A percentile compares a stretch with the other conserved stretches of the same genome.
These are phyloP conservation scores for Phytophthora niederhauseri DNA, from an alignment of 352 stramenopile species.

Conservation along the genomic window DNA sequence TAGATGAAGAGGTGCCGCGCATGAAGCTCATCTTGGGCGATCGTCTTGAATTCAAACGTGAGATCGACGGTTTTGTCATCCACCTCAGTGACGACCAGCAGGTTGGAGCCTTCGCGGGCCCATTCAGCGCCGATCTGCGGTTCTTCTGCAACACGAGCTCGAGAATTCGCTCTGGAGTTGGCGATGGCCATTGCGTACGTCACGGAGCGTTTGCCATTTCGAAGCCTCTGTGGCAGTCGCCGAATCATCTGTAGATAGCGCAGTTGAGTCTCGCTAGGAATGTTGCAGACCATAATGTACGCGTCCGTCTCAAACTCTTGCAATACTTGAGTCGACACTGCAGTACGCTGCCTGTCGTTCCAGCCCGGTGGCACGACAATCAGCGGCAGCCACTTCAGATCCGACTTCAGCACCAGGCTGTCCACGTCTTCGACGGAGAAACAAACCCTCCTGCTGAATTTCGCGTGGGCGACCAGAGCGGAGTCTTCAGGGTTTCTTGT, in stretches of 20 bases:
- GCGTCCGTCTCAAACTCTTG: constrained; percentile 2
- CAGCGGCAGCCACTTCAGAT: not conserved
- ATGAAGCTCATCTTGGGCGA: not conserved
- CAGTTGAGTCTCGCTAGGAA: not conserved
- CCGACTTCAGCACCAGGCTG: not conserved
- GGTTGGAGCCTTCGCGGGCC: constrained; percentile 26
- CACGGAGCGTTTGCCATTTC: constrained; percentile 10
- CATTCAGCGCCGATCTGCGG: constrained; percentile 18
- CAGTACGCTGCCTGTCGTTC: not conserved
- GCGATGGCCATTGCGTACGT: constrained; percentile 28
- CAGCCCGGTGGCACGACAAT: not conserved
- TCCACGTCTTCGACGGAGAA: not conserved
- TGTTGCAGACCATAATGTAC: constrained; percentile 3
- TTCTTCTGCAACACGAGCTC: constrained; percentile 20
- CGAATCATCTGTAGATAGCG: not conserved
- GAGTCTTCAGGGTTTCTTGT: not conserved
- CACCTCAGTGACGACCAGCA: not conserved
- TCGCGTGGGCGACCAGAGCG: not conserved
- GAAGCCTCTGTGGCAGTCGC: not conserved
- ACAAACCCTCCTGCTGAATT: not conserved
- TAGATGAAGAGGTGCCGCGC: not conserved
- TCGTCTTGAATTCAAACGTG: not conserved
- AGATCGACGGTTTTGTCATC: not conserved
- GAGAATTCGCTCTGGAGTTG: constrained; percentile 25
- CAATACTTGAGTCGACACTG: not conserved